Base-by-base conservation (phyloP, 129 eudicot genomes). In the Silybum marianum region DNA sequence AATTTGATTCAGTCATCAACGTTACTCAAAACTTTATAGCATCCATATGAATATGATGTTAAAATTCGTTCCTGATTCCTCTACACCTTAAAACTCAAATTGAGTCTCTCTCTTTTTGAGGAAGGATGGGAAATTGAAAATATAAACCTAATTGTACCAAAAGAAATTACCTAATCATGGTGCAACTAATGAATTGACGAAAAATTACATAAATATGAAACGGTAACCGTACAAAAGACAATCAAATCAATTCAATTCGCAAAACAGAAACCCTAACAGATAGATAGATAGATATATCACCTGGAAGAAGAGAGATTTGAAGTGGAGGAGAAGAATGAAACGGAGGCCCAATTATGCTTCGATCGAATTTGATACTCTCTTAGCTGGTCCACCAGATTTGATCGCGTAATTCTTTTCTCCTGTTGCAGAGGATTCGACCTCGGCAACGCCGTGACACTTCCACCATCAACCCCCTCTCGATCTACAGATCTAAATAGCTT, bases 341-440 rank as follows among this genome's bases (percentile, higher is more conserved):
- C 91, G 74, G 98, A 92, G 7, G 98, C 96, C 98, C 97, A 95
- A 84, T 92, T 96, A 82, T 95, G 91, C 65, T 95, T 95, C 24
- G 98, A 95, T 84, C 96, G 88, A 85, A 90, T 82, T 89, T 95
- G 97, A 75, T 95, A 92, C 82, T 95, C 98, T 86, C 97, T 88
- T 13, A 95, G 96, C 92, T 95, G 97, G 76, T 95, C 98, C 78
- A 93, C 98, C 46, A 95, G 89, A 86, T 95, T 95, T 14, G 95
- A 92, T 71, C 98, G 80, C 73, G 98, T 95, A 28, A 95, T 95
- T 93, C 88, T 92, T 21, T 62, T 83, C 70, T 75, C 76, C 19
- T 5, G 75, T 11, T 24, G 72, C 24, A 38, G 42, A 14, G 78
- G 77, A 71, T 30, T 87, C 62, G 91, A 89, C 42, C 97, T 84